These are phyloP conservation scores for Crucibulum parvulum DNA, from an alignment of 1,284 basidiomycete species.

Conservation along the genomic window DNA sequence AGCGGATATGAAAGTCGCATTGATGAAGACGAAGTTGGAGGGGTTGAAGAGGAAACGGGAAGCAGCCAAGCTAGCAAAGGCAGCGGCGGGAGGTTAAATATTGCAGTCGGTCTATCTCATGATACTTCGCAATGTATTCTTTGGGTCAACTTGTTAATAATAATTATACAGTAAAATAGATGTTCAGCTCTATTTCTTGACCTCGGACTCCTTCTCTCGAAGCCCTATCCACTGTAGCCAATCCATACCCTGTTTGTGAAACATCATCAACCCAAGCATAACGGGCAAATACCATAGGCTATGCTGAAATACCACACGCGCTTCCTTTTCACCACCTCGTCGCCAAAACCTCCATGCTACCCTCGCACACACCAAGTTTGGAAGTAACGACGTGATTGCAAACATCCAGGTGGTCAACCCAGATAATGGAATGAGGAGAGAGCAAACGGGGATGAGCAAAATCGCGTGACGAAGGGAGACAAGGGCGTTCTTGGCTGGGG, in stretches of 20 bases:
- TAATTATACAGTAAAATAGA: not conserved
- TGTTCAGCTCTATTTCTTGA: conserved; percentile 14
- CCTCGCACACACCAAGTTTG: conserved; percentile 77
- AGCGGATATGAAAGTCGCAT: conserved; percentile 74
- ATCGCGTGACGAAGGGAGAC: conserved; percentile 88
- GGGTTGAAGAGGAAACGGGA: conserved; percentile 64
- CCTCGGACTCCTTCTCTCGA: conserved; percentile 22
- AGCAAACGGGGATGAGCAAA: conserved; percentile 83
- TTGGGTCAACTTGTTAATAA: not conserved
- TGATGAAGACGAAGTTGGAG: conserved; percentile 71
- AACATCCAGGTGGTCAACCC: conserved; percentile 92
- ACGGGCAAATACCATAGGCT: conserved; percentile 93
- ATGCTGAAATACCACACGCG: conserved; percentile 82
- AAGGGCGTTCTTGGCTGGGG: conserved; percentile 83
- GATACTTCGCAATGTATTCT: not conserved
- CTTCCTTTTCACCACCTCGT: conserved; percentile 79
- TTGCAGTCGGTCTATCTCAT: not conserved
- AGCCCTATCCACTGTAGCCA: conserved; percentile 68
- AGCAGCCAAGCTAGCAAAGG: conserved; percentile 38
- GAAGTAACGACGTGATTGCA: conserved; percentile 78
- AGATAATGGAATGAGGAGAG: conserved; percentile 82
- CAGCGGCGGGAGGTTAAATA: conserved; percentile 2
- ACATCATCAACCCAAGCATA: conserved; percentile 92
- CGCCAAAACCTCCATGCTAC: conserved; percentile 84
- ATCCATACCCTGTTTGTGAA: conserved; percentile 85